Evolutionary conservation across 768 basidiomycete species (phyloP), one percentile per base, ranked within the genome.

Genomic region (Xerocomus brunneocitrinus): DNA sequence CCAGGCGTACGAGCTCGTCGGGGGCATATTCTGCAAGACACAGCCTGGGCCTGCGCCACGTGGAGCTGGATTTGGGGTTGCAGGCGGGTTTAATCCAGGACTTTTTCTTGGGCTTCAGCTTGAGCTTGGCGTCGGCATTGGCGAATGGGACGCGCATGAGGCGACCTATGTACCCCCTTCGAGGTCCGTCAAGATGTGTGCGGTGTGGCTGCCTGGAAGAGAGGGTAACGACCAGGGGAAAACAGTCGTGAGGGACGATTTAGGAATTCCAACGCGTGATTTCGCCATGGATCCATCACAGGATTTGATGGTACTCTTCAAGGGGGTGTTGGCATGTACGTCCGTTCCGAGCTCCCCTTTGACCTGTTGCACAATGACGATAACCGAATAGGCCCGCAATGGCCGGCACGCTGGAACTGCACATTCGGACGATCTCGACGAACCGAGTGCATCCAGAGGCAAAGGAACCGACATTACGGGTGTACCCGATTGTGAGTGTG

Each of bases 251-350:
- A 56, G 63, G 16, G 63, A 68, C 1, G 70, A 79, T 28, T 40
- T 83, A 0, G 74, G 72, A 1, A 42, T 81, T 8, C 53, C 64
- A 8, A 71, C 75, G 36, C 71, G 79, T 41, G 84, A 85, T 59
- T 82, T 85, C 54, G 82, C 80, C 0, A 78, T 85, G n/a, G 84
- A 85, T 58, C 82, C 84, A 0, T 75, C 79, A 5, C 84, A 85
- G 62, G 82, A 85, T 57, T 60, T 85, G 43, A 68, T 84, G 35
- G 73, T 78, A 8, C 62, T 80, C 14, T 64, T 81, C 14, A 63
- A 62, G 47, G 61, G 62, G 25, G 62, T 4, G 53, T n/a, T 8
- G 48, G 34, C 7, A 28, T 59, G 65, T 69, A 14, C 35, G 62
- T 59, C 39, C 7, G 24, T 10, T 44, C 28, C 5, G 4, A 30